phyloP scores from a whole-genome alignment of 768 basidiomycete genomes.

The Suillus placidus region DNA sequence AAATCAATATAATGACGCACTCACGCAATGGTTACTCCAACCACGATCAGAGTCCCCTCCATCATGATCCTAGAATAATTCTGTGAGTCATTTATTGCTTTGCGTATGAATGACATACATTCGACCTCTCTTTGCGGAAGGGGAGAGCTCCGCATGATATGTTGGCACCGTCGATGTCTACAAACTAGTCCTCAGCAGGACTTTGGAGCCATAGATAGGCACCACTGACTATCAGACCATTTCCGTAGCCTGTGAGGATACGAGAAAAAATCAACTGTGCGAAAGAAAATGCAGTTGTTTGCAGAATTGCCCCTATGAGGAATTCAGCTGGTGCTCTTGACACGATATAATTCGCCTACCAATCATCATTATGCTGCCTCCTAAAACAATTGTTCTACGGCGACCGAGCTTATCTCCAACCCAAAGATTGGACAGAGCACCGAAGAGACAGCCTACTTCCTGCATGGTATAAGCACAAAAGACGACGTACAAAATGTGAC shows the following conservation, averaged over 20 bases:
- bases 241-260: slow-evolving; percentile 44
- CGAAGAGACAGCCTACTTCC: slow-evolving; percentile 48
- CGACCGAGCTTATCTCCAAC: slow-evolving; percentile 45
- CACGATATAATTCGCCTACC: slow-evolving; percentile 21
- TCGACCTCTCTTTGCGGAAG: slow-evolving; percentile 43
- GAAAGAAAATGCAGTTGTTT: slow-evolving; percentile 39
- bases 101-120: slow-evolving; percentile 16
- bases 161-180: slow-evolving; percentile 47
- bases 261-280: slow-evolving; percentile 45
- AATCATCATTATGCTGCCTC: slow-evolving; percentile 44
- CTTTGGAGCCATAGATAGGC: too few species aligned
- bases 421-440: slow-evolving; percentile 45
- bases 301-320: slow-evolving; percentile 34
- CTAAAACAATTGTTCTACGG: slow-evolving; percentile 40
- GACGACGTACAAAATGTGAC: background rate
- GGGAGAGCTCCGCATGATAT: slow-evolving; percentile 49
- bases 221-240: slow-evolving; percentile 39
- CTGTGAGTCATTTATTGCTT: background rate
- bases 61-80: slow-evolving; percentile 10
- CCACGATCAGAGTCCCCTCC: slow-evolving; percentile 10
- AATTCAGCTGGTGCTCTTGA: background rate
- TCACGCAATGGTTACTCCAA: slow-evolving; percentile 45
- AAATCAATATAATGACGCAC: slow-evolving; percentile 12
- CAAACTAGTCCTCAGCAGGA: background rate
- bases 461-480: slow-evolving; percentile 19